These are phyloP conservation scores for Dryas octopetala DNA, from an alignment of 306 rosid species.

Conservation along the genomic window DNA sequence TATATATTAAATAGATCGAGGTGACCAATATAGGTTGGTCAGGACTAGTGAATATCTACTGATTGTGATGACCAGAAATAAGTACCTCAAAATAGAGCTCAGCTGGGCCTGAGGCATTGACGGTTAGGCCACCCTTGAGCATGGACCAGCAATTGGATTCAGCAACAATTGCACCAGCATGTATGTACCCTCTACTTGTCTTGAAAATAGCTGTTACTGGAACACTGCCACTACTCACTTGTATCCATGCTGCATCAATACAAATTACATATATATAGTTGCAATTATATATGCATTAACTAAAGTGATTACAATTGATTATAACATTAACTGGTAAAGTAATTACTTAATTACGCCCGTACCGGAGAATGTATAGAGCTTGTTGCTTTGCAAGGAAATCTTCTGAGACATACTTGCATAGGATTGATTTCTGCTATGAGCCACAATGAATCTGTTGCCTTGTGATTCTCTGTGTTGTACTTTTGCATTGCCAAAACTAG, in stretches of 20 bases:
- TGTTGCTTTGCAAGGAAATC: slow-evolving; percentile 34
- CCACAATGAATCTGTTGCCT: slow-evolving; percentile 63
- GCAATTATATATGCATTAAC: too few relatives aligned
- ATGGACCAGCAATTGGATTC: slow-evolving; percentile 73
- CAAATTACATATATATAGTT: neutral
- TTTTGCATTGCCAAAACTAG: slow-evolving; percentile 42
- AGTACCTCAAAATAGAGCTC: slow-evolving; percentile 68
- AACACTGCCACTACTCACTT: slow-evolving; percentile 44
- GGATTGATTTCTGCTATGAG: slow-evolving; percentile 45
- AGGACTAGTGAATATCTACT: too few relatives aligned
- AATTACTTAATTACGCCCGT: neutral
- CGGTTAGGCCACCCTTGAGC: slow-evolving; percentile 78
- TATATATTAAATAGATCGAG: too few relatives aligned
- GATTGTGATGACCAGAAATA: neutral
- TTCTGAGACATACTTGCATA: slow-evolving; percentile 54
- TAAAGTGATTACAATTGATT: too few relatives aligned
- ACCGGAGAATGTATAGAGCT: slow-evolving; percentile 68
- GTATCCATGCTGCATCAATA: slow-evolving; percentile 47
- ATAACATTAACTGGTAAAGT: neutral
- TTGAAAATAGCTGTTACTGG: slow-evolving; percentile 50
- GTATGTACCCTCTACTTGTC: slow-evolving; percentile 35
- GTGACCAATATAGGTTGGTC: too few relatives aligned
- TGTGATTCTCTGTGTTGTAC: slow-evolving; percentile 41
- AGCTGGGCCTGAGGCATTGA: slow-evolving; percentile 44
- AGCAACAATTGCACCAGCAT: slow-evolving; percentile 47